Evolutionary conservation across 225 moss, liverwort and hornwort species (phyloP).

Genomic region (Pleurozium schreberi): DNA sequence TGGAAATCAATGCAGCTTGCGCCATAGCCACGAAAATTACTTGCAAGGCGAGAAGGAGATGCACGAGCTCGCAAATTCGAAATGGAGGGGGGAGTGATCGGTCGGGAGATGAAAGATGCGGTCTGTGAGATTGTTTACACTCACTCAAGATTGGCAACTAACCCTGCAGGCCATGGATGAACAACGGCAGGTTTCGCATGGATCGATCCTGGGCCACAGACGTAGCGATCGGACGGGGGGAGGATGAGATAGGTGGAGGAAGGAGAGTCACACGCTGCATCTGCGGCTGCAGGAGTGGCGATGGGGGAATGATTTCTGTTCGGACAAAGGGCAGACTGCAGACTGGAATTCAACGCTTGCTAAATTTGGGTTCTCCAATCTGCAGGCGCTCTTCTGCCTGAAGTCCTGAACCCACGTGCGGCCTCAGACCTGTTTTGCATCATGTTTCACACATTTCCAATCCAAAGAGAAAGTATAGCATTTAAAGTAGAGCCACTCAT

Average conservation of each 20-base stretch:
- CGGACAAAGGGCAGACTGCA: not conserved
- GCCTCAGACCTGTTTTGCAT: not conserved
- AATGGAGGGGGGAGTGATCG: no score
- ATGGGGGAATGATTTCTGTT: not conserved
- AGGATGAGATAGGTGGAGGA: conserved; percentile 27
- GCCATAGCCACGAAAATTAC: conserved; percentile 15
- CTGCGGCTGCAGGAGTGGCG: not conserved
- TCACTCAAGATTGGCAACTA: not conserved
- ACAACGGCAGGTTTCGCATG: not conserved
- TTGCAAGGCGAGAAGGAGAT: not conserved
- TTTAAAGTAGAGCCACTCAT: no score
- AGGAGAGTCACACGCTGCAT: conserved; percentile 8
- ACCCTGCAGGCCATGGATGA: not conserved
- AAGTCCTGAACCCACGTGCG: not conserved
- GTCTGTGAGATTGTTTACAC: not conserved
- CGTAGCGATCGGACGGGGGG: not conserved
- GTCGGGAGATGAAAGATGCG: not conserved
- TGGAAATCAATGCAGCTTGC: conserved; percentile 38
- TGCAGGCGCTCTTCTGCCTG: not conserved
- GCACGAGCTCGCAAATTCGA: not conserved
- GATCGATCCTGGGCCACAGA: not conserved
- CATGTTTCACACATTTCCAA: conserved; percentile 9
- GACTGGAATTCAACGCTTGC: not conserved
- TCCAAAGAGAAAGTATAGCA: not conserved
- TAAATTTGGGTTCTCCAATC: not conserved